A percentile compares a stretch with the other conserved stretches of the same genome.
phyloP scores from a whole-genome alignment of 139 green algal species.

The Chlamydomonas eustigma region DNA sequence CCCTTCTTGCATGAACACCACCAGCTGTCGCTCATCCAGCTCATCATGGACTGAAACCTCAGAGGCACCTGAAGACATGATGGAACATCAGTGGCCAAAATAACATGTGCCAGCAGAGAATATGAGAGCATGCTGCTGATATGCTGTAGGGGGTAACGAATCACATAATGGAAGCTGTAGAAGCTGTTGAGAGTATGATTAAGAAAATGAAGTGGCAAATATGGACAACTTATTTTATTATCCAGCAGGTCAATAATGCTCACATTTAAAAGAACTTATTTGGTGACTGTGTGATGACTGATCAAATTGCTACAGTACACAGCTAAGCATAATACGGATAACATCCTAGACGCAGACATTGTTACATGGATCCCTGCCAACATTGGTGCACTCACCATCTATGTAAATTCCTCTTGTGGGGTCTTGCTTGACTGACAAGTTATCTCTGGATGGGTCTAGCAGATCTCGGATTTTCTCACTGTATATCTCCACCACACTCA shows the following conservation, averaged over 20 bases:
- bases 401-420: slow-evolving; percentile 36
- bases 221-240: no score
- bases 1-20: slow-evolving; percentile 44
- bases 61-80: no score
- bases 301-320: background rate
- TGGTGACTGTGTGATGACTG: slow-evolving; percentile 36
- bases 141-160: no score
- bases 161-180: no score
- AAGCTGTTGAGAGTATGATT: no score
- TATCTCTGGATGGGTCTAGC: background rate
- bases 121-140: no score
- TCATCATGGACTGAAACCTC: no score
- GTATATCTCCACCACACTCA: slow-evolving; percentile 11
- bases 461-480: background rate
- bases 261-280: slow-evolving; percentile 45
- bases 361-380: background rate
- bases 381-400: slow-evolving; percentile 33
- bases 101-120: no score
- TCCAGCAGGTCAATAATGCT: no score
- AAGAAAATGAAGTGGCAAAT: no score
- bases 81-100: no score
- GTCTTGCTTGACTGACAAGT: slow-evolving; percentile 46
- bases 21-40: slow-evolving; percentile 54
- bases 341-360: background rate
- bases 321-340: background rate